Evolutionary conservation across 106 monocot genomes (phyloP).

Genomic region (Narthecium ossifragum): DNA sequence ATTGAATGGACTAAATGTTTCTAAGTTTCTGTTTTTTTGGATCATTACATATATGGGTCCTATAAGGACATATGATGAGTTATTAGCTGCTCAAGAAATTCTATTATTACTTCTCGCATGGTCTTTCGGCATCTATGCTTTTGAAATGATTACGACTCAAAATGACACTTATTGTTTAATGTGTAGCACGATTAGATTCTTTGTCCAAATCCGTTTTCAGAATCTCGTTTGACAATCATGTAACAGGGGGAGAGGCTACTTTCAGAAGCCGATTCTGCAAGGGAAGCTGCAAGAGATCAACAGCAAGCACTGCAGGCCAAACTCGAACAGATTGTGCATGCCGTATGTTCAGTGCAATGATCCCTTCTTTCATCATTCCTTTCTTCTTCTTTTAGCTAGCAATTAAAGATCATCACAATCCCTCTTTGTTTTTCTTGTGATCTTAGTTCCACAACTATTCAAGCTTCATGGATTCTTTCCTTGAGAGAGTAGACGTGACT

Average conservation of each 20-base stretch:
- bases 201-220: background rate
- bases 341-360: slow-evolving; percentile 22
- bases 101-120: no score
- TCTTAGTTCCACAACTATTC: background rate
- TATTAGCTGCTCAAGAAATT: no score
- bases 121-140: no score
- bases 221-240: background rate
- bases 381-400: background rate
- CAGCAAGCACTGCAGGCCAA: slow-evolving; percentile 35
- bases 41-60: no score
- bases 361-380: background rate
- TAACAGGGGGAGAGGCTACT: slow-evolving; percentile 28
- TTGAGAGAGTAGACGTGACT: background rate
- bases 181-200: no score
- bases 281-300: slow-evolving; percentile 29
- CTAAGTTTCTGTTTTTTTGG: no score
- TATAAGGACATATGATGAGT: no score
- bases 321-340: slow-evolving; percentile 30
- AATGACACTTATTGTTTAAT: no score
- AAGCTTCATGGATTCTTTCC: background rate
- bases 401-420: background rate
- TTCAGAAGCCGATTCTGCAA: slow-evolving; percentile 24
- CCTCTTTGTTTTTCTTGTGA: background rate
- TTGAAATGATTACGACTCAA: no score
- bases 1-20: no score